Base-by-base conservation (phyloP, 2,329 filamentous ascomycete species). In the Cadophora sp. region DNA sequence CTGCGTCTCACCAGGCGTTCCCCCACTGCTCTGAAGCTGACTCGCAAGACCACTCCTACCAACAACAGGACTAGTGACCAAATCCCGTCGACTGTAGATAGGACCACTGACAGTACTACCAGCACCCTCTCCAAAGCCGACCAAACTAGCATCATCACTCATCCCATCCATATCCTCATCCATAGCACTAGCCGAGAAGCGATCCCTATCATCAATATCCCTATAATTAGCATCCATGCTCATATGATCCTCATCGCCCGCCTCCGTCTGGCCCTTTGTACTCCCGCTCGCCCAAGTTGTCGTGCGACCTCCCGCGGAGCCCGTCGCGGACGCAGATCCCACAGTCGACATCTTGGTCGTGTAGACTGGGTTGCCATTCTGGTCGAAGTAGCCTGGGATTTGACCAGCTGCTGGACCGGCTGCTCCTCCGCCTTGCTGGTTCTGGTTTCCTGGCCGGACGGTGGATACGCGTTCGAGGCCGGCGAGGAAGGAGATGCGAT, bases 101-200 rank as follows among this genome's bases (percentile, higher is more conserved):
- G 92, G 92, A 0, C 93, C 93, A 67, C 89, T 93, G 66, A 94
- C 89, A 5, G 93, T 93, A 78, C 91, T 93, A 72, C 91, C 92
- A 11, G 95, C 94, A 41, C 94, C 95, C 78, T 97, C 94, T 59
- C 95, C 95, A 73, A 97, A 97, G 0, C 91, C 95, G 11, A 97
- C 95, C 6, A 97, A 84, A 70, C 91, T 95, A 2, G 90, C 92
- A 62, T 97, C 93, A 73, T 97, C 94, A 73, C 92, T 95, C 85
- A 96, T 91, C 67, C 91, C 92, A 56, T 75, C 73, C 60, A 72
- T 64, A 60, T 75, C 75, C 41, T 74, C 71, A 66, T 88, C 85
- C 83, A 87, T 86, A 30, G 82, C 80, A 47, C 76, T 75, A 16
- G 72, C 73, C 51, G 82, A 65, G 75, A 77, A 72, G 76, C 80